Percentiles rank a stretch among this genome's conserved stretches.
phyloP scores from a whole-genome alignment of 495 filamentous ascomycete genomes.

The Amniculicola lignicola region DNA sequence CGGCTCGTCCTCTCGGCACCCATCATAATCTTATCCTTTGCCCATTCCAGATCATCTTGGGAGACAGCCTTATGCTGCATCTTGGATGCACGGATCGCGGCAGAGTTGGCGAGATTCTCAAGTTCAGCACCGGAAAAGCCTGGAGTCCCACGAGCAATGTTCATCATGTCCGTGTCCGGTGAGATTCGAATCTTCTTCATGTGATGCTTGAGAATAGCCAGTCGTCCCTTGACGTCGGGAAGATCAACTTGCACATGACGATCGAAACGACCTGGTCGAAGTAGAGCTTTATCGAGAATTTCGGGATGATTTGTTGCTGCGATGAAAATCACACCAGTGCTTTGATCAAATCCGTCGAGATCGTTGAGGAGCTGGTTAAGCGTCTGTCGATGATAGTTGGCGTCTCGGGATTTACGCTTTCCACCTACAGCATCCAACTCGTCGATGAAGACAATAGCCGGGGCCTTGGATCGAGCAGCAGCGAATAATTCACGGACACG shows the following conservation, averaged over 20 bases:
- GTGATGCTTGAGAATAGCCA: constrained; percentile 88
- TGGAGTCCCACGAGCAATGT: constrained; percentile 80
- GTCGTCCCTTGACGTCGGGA: constrained; percentile 90
- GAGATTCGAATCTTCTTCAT: constrained; percentile 78
- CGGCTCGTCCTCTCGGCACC: constrained; percentile 84
- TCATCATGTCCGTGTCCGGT: constrained; percentile 73
- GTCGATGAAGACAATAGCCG: constrained; percentile 97
- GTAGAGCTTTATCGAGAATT: constrained; percentile 88
- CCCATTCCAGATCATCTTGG: constrained; percentile 87
- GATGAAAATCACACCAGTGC: constrained; percentile 88
- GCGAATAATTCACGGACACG: constrained; percentile 94
- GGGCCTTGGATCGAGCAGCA: constrained; percentile 81
- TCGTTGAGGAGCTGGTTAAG: constrained; percentile 98
- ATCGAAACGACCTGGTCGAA: constrained; percentile 92
- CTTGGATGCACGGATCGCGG: constrained; percentile 85
- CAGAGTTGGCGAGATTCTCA: constrained; percentile 95
- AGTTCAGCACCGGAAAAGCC: constrained; percentile 94
- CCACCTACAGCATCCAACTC: constrained; percentile 95
- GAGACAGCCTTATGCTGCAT: constrained; percentile 68
- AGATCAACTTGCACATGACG: constrained; percentile 83
- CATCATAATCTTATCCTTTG: constrained; percentile 98
- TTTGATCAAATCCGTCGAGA: constrained; percentile 93
- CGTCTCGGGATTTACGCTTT: constrained; percentile 87
- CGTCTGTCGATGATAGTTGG: constrained; percentile 94
- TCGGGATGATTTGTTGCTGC: constrained; percentile 96